These are phyloP conservation scores for Geosmithia morbida DNA, from an alignment of 2,329 filamentous ascomycete genomes.

Conservation along the genomic window DNA sequence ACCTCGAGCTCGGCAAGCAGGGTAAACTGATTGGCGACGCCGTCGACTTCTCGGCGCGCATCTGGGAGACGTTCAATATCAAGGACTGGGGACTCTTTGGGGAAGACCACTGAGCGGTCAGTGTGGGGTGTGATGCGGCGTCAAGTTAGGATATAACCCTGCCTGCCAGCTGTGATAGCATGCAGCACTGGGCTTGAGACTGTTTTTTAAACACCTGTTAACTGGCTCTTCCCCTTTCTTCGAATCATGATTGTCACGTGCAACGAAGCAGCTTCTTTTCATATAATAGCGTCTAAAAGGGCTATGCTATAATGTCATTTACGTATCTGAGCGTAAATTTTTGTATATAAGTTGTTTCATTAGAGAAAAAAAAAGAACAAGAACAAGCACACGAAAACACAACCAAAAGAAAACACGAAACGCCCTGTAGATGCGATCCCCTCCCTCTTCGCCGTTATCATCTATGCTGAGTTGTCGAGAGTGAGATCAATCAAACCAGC, in stretches of 20 bases:
- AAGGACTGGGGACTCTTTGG: conserved; percentile 68
- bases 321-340: background rate
- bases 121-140: background rate
- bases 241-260: background rate
- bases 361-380: background rate
- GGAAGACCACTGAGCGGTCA: conserved; percentile 1
- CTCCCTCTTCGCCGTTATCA: background rate
- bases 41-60: conserved; percentile 50
- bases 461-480: conserved; percentile 7
- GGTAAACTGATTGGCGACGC: conserved; percentile 55
- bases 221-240: no score
- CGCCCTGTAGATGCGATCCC: background rate
- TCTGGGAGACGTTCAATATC: conserved; percentile 63
- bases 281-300: background rate
- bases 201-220: no score
- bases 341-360: background rate
- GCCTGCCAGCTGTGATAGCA: no score
- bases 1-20: conserved; percentile 48
- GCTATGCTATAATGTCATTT: background rate
- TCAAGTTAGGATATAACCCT: no score
- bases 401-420: background rate
- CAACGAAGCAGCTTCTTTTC: background rate
- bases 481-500: conserved; percentile 12
- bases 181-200: no score
- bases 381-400: background rate